phyloP scores from a whole-genome alignment of 2,329 filamentous ascomycete genomes.

The Colletotrichum limetticola region DNA sequence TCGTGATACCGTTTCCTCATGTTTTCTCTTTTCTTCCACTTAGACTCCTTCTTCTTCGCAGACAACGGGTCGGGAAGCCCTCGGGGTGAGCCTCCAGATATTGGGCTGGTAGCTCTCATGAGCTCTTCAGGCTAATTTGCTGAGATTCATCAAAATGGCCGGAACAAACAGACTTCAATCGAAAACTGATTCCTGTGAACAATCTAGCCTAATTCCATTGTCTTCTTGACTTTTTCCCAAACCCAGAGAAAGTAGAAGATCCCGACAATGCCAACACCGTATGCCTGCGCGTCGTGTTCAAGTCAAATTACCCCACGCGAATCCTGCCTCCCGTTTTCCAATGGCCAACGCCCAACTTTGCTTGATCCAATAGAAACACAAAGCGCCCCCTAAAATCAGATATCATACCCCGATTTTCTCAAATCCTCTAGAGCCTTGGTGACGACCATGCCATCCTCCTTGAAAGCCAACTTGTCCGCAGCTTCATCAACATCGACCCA shows the following conservation, averaged over 20 bases:
- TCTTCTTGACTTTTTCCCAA: too few relatives aligned
- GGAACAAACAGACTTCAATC: not conserved
- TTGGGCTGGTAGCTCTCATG: not conserved
- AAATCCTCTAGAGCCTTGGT: conserved; percentile 42
- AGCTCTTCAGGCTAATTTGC: not conserved
- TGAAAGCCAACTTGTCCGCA: conserved; percentile 37
- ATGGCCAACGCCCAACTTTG: not conserved
- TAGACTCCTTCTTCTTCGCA: not conserved
- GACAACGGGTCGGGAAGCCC: not conserved
- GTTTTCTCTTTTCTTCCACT: not conserved
- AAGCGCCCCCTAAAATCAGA: conserved; percentile 21
- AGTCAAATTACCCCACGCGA: not conserved
- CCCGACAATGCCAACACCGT: not conserved
- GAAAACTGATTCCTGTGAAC: not conserved
- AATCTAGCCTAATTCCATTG: not conserved
- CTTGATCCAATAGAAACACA: not conserved
- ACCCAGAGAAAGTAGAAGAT: not conserved
- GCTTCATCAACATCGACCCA: conserved; percentile 41
- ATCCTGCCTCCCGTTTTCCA: not conserved
- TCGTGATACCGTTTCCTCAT: not conserved
- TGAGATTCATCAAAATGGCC: not conserved
- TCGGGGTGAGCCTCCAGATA: not conserved
- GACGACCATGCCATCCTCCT: conserved; percentile 40
- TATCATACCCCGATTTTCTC: conserved; percentile 40
- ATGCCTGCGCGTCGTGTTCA: not conserved